Conservation (phyloP, 2,329 filamentous ascomycete species). For the Verticillium longisporum region DNA sequence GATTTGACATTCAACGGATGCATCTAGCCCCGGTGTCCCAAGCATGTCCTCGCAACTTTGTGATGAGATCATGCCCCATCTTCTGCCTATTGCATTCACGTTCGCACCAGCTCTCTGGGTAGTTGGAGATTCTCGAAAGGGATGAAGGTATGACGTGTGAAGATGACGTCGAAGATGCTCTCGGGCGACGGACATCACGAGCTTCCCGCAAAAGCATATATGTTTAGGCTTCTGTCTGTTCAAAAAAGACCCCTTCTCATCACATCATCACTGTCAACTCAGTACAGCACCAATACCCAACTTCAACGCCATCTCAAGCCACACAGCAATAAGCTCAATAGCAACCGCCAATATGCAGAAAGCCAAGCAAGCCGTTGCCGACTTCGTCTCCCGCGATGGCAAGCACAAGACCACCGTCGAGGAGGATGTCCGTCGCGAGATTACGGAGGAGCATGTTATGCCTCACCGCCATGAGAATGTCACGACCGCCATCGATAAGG, state of each 20-base stretch:
- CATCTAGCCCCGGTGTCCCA: not conserved
- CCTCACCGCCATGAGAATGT: conserved; percentile 56
- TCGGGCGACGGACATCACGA: not conserved
- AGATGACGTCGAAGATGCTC: not conserved
- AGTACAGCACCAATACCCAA: not conserved
- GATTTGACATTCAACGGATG: not conserved
- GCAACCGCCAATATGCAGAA: conserved; percentile 46
- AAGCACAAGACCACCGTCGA: conserved; percentile 67
- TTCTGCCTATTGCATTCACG: not conserved
- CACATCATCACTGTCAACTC: not conserved
- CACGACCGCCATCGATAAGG: conserved; percentile 57
- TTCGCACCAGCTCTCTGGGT: not conserved
- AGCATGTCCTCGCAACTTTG: not conserved
- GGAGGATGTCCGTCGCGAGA: conserved; percentile 53
- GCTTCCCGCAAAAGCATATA: not conserved
- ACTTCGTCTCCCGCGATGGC: conserved; percentile 54
- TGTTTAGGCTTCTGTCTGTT: not conserved
- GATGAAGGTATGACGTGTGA: not conserved
- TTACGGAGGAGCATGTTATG: conserved; percentile 53
- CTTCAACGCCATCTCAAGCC: not conserved
- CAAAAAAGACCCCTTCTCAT: fast-evolving
- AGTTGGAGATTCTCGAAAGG: not conserved
- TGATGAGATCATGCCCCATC: not conserved
- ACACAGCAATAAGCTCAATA: not conserved
- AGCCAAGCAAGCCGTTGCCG: conserved; percentile 54